Base-by-base conservation (phyloP, 495 filamentous ascomycete species). In the Aspergillus indologenus region DNA sequence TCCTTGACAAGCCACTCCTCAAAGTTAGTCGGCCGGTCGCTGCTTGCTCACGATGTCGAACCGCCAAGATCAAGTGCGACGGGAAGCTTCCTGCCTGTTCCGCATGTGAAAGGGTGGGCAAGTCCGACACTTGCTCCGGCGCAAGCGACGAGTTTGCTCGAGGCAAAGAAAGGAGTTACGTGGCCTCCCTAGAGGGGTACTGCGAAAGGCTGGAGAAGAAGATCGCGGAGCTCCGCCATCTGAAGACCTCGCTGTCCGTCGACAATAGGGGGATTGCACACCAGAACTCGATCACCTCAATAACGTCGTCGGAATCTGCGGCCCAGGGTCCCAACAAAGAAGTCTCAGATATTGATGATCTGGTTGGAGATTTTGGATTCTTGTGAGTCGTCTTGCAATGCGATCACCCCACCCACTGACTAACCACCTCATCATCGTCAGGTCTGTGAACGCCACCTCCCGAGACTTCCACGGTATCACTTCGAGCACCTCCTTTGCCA, bases 41-140 rank as follows among this genome's bases (percentile, higher is more conserved):
- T 57, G 93, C 93, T 5, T 98, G 93, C 73, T 91, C 90, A 53
- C 85, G 90, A 81, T 98, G 93, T 78, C 88, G 93, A 51, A 82
- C 85, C 47, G 92, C 92, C 51, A 98, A 98, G 77, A 90, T 96
- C 70, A 96, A 87, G 82, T 98, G 93, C 62, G 93, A 98, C 76
- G 92, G 92, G 53, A 96, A 96, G 68, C 79, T 98, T 18, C 93
- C 93, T 15, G 90, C 91, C 19, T 98, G 93, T 68, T 91, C 90
- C 17, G 91, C 93, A 21, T 96, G 93, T 65, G 92, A 96, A 68
- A 89, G 88, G 68, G 87, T 88, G 8, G 89, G 90, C 44, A 88
- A 87, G 54, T 84, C 86, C 45, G 83, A 79, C 61, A 89, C 90
- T 60, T 98, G 93, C 69, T 93, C 91, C n/a, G 90, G 90, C 42